These are phyloP conservation scores for Suillus luteus DNA, from an alignment of 768 basidiomycete species.

Conservation along the genomic window DNA sequence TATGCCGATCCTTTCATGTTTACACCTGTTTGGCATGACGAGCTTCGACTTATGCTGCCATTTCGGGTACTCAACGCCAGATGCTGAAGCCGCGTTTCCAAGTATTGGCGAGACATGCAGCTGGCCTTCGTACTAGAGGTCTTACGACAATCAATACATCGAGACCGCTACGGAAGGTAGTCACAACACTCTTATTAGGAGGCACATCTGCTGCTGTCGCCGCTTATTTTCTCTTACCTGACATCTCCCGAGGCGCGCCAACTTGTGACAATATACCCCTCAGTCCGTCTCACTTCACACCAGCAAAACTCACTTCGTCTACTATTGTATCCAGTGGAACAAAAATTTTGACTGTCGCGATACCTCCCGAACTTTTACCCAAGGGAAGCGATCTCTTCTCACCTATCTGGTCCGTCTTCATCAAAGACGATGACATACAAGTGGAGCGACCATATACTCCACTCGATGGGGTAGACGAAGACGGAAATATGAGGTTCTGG, in stretches of 20 bases:
- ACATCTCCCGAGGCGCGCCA: slow-evolving; percentile 47
- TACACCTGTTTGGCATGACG: slow-evolving; percentile 26
- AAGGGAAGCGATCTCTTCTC: slow-evolving; percentile 24
- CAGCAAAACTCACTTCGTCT: slow-evolving; percentile 56
- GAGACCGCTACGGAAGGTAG: neutral
- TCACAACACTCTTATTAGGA: slow-evolving; percentile 24
- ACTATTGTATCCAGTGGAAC: slow-evolving; percentile 56
- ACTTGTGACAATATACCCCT: slow-evolving; percentile 41
- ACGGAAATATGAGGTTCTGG: slow-evolving; percentile 76
- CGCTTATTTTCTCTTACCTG: slow-evolving; percentile 54
- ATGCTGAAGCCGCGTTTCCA: neutral
- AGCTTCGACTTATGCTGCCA: slow-evolving; percentile 17
- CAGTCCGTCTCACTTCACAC: slow-evolving; percentile 53
- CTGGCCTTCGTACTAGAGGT: neutral
- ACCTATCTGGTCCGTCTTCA: slow-evolving; percentile 74
- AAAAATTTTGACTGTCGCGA: slow-evolving; percentile 61
- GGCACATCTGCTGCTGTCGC: slow-evolving; percentile 45
- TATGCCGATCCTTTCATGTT: slow-evolving; percentile 18
- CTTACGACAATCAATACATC: neutral
- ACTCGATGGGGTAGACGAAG: slow-evolving; percentile 64
- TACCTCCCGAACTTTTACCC: slow-evolving; percentile 49
- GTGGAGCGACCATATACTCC: slow-evolving; percentile 88
- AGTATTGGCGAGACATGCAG: neutral
- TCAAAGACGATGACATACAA: slow-evolving; percentile 89
- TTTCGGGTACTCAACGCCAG: slow-evolving; percentile 18